Evolutionary conservation across 2,329 filamentous ascomycete genomes (phyloP), one percentile per base, ranked within the genome.

Genomic region (Leptodontidium sp.): DNA sequence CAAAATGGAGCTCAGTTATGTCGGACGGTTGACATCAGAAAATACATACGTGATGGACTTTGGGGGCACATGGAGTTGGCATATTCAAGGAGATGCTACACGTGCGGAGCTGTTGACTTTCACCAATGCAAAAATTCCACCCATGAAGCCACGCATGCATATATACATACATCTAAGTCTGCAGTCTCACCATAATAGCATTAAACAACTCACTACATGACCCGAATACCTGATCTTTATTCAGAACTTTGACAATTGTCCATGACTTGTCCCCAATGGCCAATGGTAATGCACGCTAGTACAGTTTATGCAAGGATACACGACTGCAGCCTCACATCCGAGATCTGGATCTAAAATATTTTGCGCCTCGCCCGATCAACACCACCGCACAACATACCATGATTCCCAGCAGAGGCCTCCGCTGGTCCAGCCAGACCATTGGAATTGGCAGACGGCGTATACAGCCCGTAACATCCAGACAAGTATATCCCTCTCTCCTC

Each of bases 321-420:
- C 43, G 53, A 57, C 43, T 35, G 61, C 49, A 57, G 64, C 64
- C 45, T 61, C 61, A 49, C 45, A 49, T 12, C 45, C 21, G 38
- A 32, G 43, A 53, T 52, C 47, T 21, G 35, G 57, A 21, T 58
- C 53, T 70, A 68, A 75, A 77, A 77, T 75, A 76, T 78, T 78
- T 77, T 73, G 70, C 68, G 71, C 73, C 64, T 53, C 40, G 64
- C 47, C 63, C 50, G 61, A 43, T 61, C 64, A 67, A 59, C 64
- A 67, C 55, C 71, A 68, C 65, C 68, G 71, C 62, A 26, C 69
- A 77, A 75, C 74, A 5, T 5, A 24, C 47, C 17, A 89, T 89
- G 87, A 80, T 89, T 77, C 84, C 84, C 76, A 84, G 84, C 73
- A 83, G 83, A 83, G 84, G 85, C 73, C 75, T 88, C 66, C 80